Base-by-base conservation (phyloP, 306 rosid genomes). In the Citrullus mucosospermus region DNA sequence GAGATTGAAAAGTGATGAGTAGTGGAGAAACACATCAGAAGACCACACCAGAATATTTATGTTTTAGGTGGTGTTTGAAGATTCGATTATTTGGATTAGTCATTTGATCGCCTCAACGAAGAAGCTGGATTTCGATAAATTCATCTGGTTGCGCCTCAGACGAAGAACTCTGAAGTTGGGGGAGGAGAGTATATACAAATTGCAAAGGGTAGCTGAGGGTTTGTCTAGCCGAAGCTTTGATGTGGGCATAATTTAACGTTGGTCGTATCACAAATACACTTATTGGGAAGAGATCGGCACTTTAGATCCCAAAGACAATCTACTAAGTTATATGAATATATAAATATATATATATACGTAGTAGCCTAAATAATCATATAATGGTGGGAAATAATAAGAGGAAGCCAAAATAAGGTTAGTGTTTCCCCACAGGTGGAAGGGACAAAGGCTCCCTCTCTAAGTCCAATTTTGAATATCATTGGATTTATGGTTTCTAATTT, bases 1-100 rank as follows among this genome's bases (percentile, higher is more conserved):
- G 98, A 82, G 41, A 82, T 94, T 28, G 97, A 94, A 17, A 50
- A 30, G 28, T 73, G 77, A 73, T 50, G 77, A 48, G 32, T 46
- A 30, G 18, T 8, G 28, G 16, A 2, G 61, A 9, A 25, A 17
- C 2, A 7, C 77, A 16, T 34, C 16, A 48, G 50, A 16, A 30
- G 54, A 73, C 77, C 77, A 50, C 58, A 25, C 22, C 30, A 25
- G 76, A 71, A 15, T 15, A 72, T 53, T 48, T 25, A 46, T 13
- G 25, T 46, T 25, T 46, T 3, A 46, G 39, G 58, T 25, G 39
- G 43, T 72, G n/a, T 72, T 72, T 8, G 77, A 69, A 69, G 50
- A 12, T 44, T 72, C 16, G 56, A 50, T 48, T 50, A 50, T 46
- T 51, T 72, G 77, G 34, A 14, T 67, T 16, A 62, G 50, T 68